These are phyloP conservation scores for Colletotrichum sidae DNA, from an alignment of 2,329 filamentous ascomycete genomes.

Conservation along the genomic window DNA sequence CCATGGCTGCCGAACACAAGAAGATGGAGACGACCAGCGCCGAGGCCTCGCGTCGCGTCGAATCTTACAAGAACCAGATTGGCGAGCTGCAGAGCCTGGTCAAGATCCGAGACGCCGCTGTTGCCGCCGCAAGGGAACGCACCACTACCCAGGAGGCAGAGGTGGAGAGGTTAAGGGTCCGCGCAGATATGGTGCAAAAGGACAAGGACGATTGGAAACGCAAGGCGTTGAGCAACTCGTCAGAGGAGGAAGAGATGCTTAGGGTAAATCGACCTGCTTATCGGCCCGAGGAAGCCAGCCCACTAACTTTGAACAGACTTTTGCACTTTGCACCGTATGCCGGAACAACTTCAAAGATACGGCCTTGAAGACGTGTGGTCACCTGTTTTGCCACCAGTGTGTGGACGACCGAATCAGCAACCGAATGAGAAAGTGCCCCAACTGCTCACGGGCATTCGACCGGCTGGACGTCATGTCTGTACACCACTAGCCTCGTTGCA, in stretches of 20 bases:
- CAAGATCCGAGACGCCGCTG: slow-evolving; percentile 77
- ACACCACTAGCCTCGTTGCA: slow-evolving; percentile 55
- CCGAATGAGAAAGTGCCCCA: slow-evolving; percentile 93
- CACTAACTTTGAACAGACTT: slow-evolving; percentile 49
- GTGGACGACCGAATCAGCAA: slow-evolving; percentile 90
- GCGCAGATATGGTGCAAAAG: slow-evolving; percentile 82
- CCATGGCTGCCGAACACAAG: slow-evolving; percentile 78
- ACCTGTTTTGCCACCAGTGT: slow-evolving; percentile 92
- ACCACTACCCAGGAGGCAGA: slow-evolving; percentile 77
- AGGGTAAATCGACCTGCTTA: slow-evolving; percentile 71
- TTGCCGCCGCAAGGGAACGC: slow-evolving; percentile 63
- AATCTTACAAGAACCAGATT: slow-evolving; percentile 81
- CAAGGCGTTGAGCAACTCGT: slow-evolving; percentile 84
- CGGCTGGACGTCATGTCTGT: slow-evolving; percentile 87
- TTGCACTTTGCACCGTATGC: slow-evolving; percentile 86
- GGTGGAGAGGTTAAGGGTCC: slow-evolving; percentile 81
- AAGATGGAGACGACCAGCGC: slow-evolving; percentile 77
- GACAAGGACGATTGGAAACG: slow-evolving; percentile 88
- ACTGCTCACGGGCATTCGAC: slow-evolving; percentile 92
- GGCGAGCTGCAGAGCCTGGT: slow-evolving; percentile 80
- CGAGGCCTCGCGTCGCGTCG: slow-evolving; percentile 77
- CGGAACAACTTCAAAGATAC: slow-evolving; percentile 95
- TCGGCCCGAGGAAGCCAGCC: background rate
- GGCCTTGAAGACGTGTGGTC: slow-evolving; percentile 91
- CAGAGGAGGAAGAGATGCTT: slow-evolving; percentile 85